Evolutionary conservation across 2,329 filamentous ascomycete genomes (phyloP).

Genomic region (Claviceps pazoutovae): DNA sequence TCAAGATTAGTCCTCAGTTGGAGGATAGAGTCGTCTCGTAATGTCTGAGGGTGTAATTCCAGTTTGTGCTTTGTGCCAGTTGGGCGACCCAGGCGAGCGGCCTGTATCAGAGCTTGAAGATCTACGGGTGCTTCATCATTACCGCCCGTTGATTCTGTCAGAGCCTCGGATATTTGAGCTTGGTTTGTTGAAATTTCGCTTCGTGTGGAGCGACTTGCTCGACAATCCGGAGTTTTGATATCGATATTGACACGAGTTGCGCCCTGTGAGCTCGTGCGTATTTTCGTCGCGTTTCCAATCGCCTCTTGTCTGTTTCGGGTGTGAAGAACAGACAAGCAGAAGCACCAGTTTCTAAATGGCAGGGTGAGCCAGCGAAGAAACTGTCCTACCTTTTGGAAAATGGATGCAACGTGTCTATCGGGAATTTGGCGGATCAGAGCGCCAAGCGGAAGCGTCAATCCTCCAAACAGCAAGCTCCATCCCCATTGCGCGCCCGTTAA

Average conservation of each 20-base stretch:
- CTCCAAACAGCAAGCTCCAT: constrained; percentile 53
- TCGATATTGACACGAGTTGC: not conserved
- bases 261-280: constrained; percentile 9
- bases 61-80: constrained; percentile 15
- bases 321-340: constrained; percentile 10
- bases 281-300: constrained; percentile 11
- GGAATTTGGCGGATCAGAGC: constrained; percentile 28
- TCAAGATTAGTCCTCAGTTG: constrained; percentile 13
- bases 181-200: constrained; percentile 1
- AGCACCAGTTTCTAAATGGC: constrained; percentile 11
- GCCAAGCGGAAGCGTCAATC: constrained; percentile 50
- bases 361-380: constrained; percentile 8
- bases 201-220: constrained; percentile 4
- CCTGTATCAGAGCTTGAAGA: constrained; percentile 18
- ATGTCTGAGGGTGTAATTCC: constrained; percentile 27
- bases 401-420: constrained; percentile 17
- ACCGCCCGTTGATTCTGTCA: constrained; percentile 1
- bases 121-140: constrained; percentile 13
- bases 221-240: not conserved
- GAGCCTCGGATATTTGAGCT: not conserved
- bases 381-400: constrained; percentile 15
- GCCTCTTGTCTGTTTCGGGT: constrained; percentile 11
- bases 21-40: constrained; percentile 25
- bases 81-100: constrained; percentile 15
- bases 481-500: constrained; percentile 56